Conservation (phyloP, 495 filamentous ascomycete genomes). For the Lophiotrema nucula region DNA sequence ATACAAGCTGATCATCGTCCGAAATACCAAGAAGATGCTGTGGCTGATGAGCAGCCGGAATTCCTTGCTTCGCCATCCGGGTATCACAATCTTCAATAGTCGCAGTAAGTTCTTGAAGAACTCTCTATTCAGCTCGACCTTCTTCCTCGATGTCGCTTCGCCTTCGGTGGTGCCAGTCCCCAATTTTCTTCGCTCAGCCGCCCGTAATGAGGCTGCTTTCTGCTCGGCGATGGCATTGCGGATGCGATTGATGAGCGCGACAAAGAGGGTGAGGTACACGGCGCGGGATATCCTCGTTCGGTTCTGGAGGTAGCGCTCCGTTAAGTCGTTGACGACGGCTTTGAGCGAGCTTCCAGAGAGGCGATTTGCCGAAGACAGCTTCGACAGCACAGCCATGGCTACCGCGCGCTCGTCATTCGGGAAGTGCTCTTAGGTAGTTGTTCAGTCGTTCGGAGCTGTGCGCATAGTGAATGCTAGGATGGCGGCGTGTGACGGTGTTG, state of each 20-base stretch:
- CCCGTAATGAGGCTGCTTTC: conserved; percentile 76
- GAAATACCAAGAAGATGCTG: conserved; percentile 72
- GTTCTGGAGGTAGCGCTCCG: conserved; percentile 74
- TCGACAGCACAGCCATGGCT: conserved; percentile 78
- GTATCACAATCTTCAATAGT: conserved; percentile 82
- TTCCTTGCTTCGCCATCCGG: conserved; percentile 86
- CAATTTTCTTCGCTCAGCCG: conserved; percentile 60
- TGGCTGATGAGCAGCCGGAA: conserved; percentile 81
- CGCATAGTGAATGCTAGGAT: neutral
- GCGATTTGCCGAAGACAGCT: conserved; percentile 55
- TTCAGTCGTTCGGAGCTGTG: conserved; percentile 2
- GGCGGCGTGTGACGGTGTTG: conserved; percentile 4
- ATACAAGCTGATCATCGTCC: conserved; percentile 90
- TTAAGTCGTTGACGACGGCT: conserved; percentile 68
- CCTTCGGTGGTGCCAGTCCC: conserved; percentile 52
- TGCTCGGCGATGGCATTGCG: conserved; percentile 90
- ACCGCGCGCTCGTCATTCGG: conserved; percentile 6
- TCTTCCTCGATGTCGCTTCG: conserved; percentile 61
- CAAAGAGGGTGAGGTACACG: conserved; percentile 87
- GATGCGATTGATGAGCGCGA: conserved; percentile 84
- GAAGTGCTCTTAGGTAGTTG: neutral
- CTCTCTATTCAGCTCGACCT: conserved; percentile 90
- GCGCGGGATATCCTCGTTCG: conserved; percentile 86
- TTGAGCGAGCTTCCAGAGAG: conserved; percentile 70
- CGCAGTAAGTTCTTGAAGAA: conserved; percentile 85